A percentile compares a stretch with the other conserved stretches of the same genome.
phyloP scores from a whole-genome alignment of 768 basidiomycete genomes.

The Tricholomella constricta region DNA sequence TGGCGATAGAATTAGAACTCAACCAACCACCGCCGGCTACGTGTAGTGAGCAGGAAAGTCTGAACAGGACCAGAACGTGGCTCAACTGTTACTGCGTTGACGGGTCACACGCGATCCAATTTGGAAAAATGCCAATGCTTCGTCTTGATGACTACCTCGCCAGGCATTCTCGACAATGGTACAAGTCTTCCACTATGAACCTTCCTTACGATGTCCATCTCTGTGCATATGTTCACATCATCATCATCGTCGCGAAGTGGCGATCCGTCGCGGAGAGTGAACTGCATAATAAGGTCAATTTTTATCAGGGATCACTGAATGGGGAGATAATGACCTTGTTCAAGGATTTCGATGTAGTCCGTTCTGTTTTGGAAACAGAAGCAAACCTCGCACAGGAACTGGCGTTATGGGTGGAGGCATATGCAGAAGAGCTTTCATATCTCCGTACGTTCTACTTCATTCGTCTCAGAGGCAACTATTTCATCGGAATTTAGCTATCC shows the following conservation, averaged over 20 bases:
- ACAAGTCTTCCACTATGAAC: constrained; percentile 40
- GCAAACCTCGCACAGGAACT: constrained; percentile 37
- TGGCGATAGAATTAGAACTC: constrained; percentile 73
- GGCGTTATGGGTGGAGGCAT: constrained; percentile 42
- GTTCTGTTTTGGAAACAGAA: constrained; percentile 39
- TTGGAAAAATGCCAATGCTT: constrained; percentile 72
- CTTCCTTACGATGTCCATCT: constrained; percentile 48
- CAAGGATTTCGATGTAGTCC: constrained; percentile 37
- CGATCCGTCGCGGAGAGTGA: constrained; percentile 21
- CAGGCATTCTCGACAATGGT: constrained; percentile 52
- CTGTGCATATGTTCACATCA: constrained; percentile 53
- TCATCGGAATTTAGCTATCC: constrained; percentile 32
- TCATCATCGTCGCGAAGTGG: constrained; percentile 52
- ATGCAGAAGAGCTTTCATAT: constrained; percentile 37
- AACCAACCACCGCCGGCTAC: constrained; percentile 52
- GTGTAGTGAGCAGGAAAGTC: constrained; percentile 61
- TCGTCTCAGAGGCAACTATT: neutral
- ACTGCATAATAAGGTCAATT: constrained; percentile 4
- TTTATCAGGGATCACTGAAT: neutral
- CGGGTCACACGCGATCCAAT: constrained; percentile 72
- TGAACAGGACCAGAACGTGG: constrained; percentile 77
- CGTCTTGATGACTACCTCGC: constrained; percentile 62
- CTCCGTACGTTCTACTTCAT: constrained; percentile 30
- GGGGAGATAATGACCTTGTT: neutral
- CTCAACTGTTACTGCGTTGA: constrained; percentile 77